Evolutionary conservation across 179 eudicot species (phyloP), one percentile per base, ranked within the genome.

Genomic region (Gypsophila paniculata): DNA sequence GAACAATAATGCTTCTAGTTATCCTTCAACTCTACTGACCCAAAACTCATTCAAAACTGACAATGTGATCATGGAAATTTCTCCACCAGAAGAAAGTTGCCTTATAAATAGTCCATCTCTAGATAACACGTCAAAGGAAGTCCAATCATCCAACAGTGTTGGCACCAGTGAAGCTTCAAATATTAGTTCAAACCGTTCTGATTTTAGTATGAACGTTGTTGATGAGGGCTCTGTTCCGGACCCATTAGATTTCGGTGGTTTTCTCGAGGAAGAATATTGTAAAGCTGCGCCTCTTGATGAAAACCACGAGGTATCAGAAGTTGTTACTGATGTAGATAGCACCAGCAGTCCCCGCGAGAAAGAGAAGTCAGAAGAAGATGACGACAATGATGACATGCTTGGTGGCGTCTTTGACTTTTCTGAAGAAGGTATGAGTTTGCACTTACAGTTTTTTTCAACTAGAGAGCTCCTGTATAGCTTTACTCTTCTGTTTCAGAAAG

Each of bases 331-430:
- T 84, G 84, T 78, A 77, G 96, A 86, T 79, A 81, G 87, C 54
- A 82, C 79, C 70, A 79, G 77, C 75, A 86, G 91, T 79, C 88
- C 82, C 72, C 74, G 80, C 25, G 79, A 82, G 64, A 89, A 82
- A 76, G 89, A 77, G 23, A 89, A 87, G 82, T 74, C 84, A 0
- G 98, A 90, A 76, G 95, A 92, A 75, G 95, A 90, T 83, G 96
- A 76, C 71, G 99, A 92, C 71, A 82, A 76, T 72, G 97, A 90
- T 73, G 93, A 88, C 62, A 80, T 91, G 88, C 90, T 92, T 74
- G 97, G 97, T 77, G 91, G 94, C 67, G 84, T 95, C 34, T 92
- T 95, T 79, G 91, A 87, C 75, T 92, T 95, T 78, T 86, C 96
- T 42, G 96, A 95, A 84, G 92, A 95, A 95, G 97, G 99, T 94